phyloP scores from a whole-genome alignment of 345 rosid species.

The Citrus unshiu region DNA sequence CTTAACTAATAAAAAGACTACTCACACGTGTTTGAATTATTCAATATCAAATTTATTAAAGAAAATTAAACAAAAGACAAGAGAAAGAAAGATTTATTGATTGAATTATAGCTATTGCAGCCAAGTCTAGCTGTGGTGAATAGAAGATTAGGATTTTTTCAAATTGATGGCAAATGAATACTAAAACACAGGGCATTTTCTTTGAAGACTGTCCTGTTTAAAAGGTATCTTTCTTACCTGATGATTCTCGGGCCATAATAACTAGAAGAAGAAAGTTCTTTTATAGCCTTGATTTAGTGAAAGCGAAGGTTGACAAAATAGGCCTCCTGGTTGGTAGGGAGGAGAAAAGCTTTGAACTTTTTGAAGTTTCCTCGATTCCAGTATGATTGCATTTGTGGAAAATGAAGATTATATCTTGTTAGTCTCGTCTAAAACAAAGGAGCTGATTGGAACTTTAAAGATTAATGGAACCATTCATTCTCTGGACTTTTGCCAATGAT shows the following conservation, averaged over 20 bases:
- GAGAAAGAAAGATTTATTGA: too few species aligned
- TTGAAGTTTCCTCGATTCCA: conserved; percentile 90
- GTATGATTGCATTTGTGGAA: conserved; percentile 72
- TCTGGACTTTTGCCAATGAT: conserved; percentile 60
- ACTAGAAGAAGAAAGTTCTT: conserved; percentile 91
- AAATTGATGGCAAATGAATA: conserved; percentile 94
- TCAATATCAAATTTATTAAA: too few species aligned
- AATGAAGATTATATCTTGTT: conserved; percentile 72
- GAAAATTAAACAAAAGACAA: too few species aligned
- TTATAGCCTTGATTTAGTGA: conserved; percentile 81
- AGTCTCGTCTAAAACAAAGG: conserved; percentile 81
- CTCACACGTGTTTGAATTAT: too few species aligned
- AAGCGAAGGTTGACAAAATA: conserved; percentile 70
- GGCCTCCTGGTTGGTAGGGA: conserved; percentile 93
- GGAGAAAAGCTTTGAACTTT: conserved; percentile 87
- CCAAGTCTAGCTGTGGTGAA: conserved; percentile 52
- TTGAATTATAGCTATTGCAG: too few species aligned
- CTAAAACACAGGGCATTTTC: conserved; percentile 71
- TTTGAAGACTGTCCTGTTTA: conserved; percentile 77
- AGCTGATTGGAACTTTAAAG: conserved; percentile 76
- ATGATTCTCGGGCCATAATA: conserved; percentile 85
- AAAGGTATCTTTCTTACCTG: conserved; percentile 76
- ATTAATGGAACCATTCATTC: conserved; percentile 84
- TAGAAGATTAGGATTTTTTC: conserved; percentile 66
- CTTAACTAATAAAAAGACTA: too few species aligned